phyloP scores from a whole-genome alignment of 768 basidiomycete species.

The Pulveroboletus sp. region DNA sequence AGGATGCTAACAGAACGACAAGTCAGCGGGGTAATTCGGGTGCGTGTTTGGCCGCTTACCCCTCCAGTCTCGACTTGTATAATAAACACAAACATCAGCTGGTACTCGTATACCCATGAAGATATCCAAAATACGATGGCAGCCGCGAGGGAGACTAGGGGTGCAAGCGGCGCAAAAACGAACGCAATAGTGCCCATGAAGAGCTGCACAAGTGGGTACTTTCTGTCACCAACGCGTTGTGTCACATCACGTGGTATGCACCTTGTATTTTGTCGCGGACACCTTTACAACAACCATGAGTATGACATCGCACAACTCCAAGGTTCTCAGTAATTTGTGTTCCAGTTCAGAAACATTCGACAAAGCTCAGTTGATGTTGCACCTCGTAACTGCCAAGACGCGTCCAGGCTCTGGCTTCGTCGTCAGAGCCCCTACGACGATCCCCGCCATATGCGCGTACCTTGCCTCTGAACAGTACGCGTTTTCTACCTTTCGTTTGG shows the following conservation, averaged over 20 bases:
- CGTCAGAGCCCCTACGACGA: constrained; percentile 20
- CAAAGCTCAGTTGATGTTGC: constrained; percentile 22
- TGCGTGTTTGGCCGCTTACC: constrained; percentile 43
- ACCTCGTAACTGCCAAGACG: constrained; percentile 22
- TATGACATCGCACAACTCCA: constrained; percentile 9
- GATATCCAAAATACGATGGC: constrained; percentile 85
- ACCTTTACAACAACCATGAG: not conserved
- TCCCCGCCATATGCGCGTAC: constrained; percentile 31
- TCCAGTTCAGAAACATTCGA: constrained; percentile 21
- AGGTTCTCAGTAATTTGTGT: constrained; percentile 19
- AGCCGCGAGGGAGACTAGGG: constrained; percentile 81
- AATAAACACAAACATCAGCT: constrained; percentile 91
- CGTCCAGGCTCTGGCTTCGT: constrained; percentile 28
- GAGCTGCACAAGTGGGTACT: constrained; percentile 47
- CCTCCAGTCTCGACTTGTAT: constrained; percentile 93
- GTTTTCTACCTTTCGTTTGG: not conserved
- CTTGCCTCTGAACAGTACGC: constrained; percentile 32
- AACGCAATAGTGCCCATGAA: constrained; percentile 94
- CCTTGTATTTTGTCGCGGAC: not conserved
- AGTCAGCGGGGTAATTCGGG: not conserved
- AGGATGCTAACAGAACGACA: constrained; percentile 53
- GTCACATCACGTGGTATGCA: constrained; percentile 9
- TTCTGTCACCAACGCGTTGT: too few relatives aligned
- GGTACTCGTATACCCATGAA: constrained; percentile 92
- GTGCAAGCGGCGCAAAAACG: constrained; percentile 93